Percentiles rank a stretch among this genome's conserved stretches.
phyloP scores from a whole-genome alignment of 768 basidiomycete species.

The Polyporus arcularius region DNA sequence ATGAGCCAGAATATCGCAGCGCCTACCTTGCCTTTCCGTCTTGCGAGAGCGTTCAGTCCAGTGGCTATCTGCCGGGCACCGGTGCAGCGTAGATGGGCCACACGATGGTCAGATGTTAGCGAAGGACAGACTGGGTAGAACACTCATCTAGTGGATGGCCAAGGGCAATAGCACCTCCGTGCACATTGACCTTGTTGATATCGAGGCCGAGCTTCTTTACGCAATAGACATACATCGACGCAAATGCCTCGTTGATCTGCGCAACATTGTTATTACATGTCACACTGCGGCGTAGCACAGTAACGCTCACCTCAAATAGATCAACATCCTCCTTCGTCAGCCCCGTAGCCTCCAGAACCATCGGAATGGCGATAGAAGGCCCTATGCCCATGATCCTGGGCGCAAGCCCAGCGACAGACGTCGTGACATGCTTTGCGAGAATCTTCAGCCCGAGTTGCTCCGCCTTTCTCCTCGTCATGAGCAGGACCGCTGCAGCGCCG shows the following conservation, averaged over 20 bases:
- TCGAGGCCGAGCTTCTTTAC: constrained; percentile 65
- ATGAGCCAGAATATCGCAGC: constrained; percentile 11
- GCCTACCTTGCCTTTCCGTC: constrained; percentile 67
- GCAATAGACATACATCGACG: constrained; percentile 78
- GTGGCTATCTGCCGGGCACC: constrained; percentile 85
- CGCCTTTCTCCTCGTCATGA: constrained; percentile 82
- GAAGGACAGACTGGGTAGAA: constrained; percentile 1
- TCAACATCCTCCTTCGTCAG: constrained; percentile 72
- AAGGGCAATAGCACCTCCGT: constrained; percentile 88
- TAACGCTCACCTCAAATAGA: constrained; percentile 64
- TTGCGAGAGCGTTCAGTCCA: constrained; percentile 71
- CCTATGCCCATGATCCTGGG: constrained; percentile 91
- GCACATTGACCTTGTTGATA: constrained; percentile 76
- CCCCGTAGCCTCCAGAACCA: constrained; percentile 67
- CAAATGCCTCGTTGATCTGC: constrained; percentile 92
- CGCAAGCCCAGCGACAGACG: constrained; percentile 68
- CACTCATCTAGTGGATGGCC: constrained; percentile 81
- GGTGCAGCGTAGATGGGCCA: constrained; percentile 61
- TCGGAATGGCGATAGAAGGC: constrained; percentile 81
- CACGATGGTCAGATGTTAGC: constrained; percentile 19
- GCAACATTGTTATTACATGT: background rate
- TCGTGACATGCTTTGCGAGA: constrained; percentile 79
- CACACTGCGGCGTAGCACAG: background rate
- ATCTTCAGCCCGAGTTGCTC: constrained; percentile 71
- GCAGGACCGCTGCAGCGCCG: constrained; percentile 76